Conservation (phyloP, 257 asterid species). For the Przewalskia tangutica region DNA sequence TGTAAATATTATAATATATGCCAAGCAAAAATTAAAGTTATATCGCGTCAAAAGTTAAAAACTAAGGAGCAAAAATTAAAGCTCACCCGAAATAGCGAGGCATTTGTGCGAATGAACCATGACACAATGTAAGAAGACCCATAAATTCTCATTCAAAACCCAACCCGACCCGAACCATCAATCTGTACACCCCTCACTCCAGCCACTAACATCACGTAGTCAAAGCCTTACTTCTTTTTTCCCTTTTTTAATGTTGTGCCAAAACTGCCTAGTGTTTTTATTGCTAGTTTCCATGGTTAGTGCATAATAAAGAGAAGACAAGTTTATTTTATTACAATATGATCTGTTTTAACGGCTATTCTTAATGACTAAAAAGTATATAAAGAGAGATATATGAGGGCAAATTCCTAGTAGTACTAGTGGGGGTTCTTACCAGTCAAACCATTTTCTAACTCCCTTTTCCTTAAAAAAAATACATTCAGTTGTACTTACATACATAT, state of each 20-base stretch:
- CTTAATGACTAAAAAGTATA: background rate
- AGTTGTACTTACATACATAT: background rate
- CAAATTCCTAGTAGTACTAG: background rate
- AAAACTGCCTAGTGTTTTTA: background rate
- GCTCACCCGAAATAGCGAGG: no score
- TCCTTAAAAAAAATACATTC: background rate
- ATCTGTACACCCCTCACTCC: background rate
- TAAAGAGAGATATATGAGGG: background rate
- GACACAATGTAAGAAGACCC: background rate
- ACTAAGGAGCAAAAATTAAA: no score
- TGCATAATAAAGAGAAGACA: background rate
- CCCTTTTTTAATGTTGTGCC: background rate
- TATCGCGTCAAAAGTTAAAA: no score
- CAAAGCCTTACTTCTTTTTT: background rate
- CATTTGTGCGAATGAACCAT: no score
- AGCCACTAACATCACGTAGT: background rate
- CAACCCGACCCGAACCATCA: background rate
- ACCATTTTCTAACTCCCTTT: background rate
- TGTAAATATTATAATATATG: no score
- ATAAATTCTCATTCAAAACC: no score
- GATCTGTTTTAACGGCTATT: slow-evolving; percentile 26
- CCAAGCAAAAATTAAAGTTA: no score
- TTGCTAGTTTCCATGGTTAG: background rate
- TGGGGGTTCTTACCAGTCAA: background rate
- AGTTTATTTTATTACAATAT: background rate